phyloP scores from a whole-genome alignment of 805 yeast genomes.

The Metschnikowia colocasiae region DNA sequence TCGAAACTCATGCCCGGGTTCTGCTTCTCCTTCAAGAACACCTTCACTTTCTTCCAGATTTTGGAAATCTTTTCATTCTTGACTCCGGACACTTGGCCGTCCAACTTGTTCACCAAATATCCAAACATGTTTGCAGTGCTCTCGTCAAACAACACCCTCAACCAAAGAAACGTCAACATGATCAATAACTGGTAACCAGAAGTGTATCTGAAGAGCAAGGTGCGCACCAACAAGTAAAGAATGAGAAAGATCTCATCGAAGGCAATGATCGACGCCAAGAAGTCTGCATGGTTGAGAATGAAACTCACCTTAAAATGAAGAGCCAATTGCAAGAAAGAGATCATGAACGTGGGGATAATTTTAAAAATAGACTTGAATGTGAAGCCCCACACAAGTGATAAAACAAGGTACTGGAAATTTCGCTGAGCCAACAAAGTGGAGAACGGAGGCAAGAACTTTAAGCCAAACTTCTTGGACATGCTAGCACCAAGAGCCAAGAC shows the following conservation, averaged over 20 bases:
- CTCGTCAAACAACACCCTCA: conserved; percentile 57
- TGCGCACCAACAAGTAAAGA: conserved; percentile 52
- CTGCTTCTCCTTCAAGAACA: conserved; percentile 27
- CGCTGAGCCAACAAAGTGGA: conserved; percentile 65
- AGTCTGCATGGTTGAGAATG: conserved; percentile 34
- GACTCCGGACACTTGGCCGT: conserved; percentile 36
- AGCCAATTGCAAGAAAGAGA: conserved; percentile 57
- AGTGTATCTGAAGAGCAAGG: conserved; percentile 59
- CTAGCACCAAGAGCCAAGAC: conserved; percentile 50
- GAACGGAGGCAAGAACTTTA: conserved; percentile 54
- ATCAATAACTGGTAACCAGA: conserved; percentile 65
- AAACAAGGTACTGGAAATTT: conserved; percentile 64
- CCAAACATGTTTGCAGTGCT: conserved; percentile 44
- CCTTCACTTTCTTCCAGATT: conserved; percentile 35
- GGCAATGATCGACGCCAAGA: conserved; percentile 48
- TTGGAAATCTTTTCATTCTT: conserved; percentile 44
- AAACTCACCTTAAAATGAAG: conserved; percentile 37
- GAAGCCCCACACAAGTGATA: conserved; percentile 58
- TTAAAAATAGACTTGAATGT: conserved; percentile 65
- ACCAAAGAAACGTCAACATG: conserved; percentile 63
- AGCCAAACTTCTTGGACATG: conserved; percentile 55
- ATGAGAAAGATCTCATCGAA: conserved; percentile 58
- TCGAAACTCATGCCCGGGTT: conserved; percentile 9
- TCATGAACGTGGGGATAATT: conserved; percentile 54
- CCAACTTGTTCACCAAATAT: conserved; percentile 41